A percentile compares a stretch with the other conserved stretches of the same genome.
These are phyloP conservation scores for Macrolepiota fuliginosa DNA, from an alignment of 768 basidiomycete genomes.

Conservation along the genomic window DNA sequence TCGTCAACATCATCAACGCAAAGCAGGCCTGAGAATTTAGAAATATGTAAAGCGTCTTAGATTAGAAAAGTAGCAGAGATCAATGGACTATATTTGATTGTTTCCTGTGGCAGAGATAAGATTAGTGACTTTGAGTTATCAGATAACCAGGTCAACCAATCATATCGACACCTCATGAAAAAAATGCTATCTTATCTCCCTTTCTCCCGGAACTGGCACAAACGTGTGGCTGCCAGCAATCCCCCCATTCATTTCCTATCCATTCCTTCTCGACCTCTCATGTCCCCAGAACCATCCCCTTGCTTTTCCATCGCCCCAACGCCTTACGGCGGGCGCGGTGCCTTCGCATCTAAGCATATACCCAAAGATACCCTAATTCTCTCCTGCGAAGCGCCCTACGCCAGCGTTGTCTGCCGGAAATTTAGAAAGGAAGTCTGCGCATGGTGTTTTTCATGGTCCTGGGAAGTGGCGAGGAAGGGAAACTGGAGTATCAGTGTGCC, in stretches of 20 bases:
- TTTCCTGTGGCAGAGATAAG: neutral
- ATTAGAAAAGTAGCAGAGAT: neutral
- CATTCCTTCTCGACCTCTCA: neutral
- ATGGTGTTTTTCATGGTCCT: constrained; percentile 61
- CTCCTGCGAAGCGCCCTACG: constrained; percentile 47
- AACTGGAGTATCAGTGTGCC: constrained; percentile 36
- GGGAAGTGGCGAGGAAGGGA: constrained; percentile 38
- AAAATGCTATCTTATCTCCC: constrained; percentile 5
- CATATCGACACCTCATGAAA: neutral
- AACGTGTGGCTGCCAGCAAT: constrained; percentile 2
- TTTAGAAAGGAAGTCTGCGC: constrained; percentile 69
- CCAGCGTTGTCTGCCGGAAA: constrained; percentile 55
- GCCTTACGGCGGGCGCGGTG: constrained; percentile 48
- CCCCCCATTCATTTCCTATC: neutral
- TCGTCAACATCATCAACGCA: constrained; percentile 86
- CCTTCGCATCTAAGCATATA: constrained; percentile 44
- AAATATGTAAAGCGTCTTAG: neutral
- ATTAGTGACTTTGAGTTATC: neutral
- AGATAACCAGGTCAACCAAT: constrained; percentile 4
- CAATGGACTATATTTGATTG: neutral
- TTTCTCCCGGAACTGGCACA: neutral
- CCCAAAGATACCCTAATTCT: constrained; percentile 42
- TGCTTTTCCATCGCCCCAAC: constrained; percentile 31
- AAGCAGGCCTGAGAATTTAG: constrained; percentile 27
- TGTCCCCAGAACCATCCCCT: neutral